Base-by-base conservation (phyloP, 371 early-diverging fungal genomes). In the Racocetra persica region DNA sequence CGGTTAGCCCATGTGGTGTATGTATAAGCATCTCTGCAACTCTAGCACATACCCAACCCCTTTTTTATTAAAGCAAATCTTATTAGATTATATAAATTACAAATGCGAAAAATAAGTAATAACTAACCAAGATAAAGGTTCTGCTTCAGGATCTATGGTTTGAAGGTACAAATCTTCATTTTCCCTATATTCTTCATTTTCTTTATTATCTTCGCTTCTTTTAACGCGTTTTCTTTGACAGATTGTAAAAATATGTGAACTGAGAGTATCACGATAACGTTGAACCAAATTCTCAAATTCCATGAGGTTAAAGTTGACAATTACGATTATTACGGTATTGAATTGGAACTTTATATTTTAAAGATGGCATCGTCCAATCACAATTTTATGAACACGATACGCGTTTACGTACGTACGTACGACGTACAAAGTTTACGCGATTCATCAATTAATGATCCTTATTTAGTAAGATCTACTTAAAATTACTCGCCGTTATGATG, bases 31-130 rank as follows among this genome's bases (percentile, higher is more conserved):
- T 69, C 20, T 69, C 70, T 16, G 70, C 70, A 22, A 69, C 41
- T 69, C 70, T 69, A 45, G 70, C 70, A 49, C 70, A 22, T 41
- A 69, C 5, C 70, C 70, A 69, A 24, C 70, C 45, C 70, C 70
- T 69, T 69, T 69, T 6, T n/a, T n/a, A n/a, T 57, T 45, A 69
- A n/a, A 41, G 45, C 11, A 69, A 13, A 22, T 41, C n/a, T 20
- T 20, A 20, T 69, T 41, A 14, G 10, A 1, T 36, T 10, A 11
- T 8, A 69, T 38, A 45, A 69, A 2, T 45, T n/a, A 45, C 8
- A 3, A 22, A 4, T 10, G 1, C 7, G 20, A n/a, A 13, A 8
- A n/a, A 22, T 36, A 41, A 13, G 10, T 22, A 49, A 22, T n/a
- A 69, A 24, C 38, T 45, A 13, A 69, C 70, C 70, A 69, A 14